Evolutionary conservation across 257 asterid genomes (phyloP).

Genomic region (Penstemon davidsonii): DNA sequence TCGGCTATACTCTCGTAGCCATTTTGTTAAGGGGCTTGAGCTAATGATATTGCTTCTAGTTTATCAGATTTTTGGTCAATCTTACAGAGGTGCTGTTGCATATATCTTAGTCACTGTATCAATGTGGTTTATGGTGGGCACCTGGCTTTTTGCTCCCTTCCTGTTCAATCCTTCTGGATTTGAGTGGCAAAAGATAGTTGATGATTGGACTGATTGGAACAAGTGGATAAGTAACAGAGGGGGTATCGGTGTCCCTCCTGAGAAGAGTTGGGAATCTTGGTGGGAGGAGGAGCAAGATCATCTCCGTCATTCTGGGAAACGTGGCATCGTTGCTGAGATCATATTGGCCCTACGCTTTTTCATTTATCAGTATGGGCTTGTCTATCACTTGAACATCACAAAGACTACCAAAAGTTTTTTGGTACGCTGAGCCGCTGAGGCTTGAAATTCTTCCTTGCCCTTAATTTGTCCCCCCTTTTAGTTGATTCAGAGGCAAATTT

Average conservation of each 20-base stretch:
- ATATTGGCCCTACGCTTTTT: slow-evolving; percentile 75
- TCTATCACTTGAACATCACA: slow-evolving; percentile 82
- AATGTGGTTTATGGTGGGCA: slow-evolving; percentile 98
- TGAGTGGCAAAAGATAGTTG: slow-evolving; percentile 99
- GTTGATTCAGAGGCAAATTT: slow-evolving; percentile 4
- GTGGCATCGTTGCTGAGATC: slow-evolving; percentile 81
- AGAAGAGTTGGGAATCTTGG: slow-evolving; percentile 99
- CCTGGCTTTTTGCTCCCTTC: slow-evolving; percentile 98
- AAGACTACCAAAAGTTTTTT: slow-evolving; percentile 52
- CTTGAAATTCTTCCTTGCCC: slow-evolving; percentile 10
- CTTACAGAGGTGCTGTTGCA: slow-evolving; percentile 68
- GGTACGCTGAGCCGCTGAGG: slow-evolving; percentile 51
- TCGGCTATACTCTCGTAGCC: slow-evolving; percentile 96
- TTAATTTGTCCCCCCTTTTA: slow-evolving; percentile 12
- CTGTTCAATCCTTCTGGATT: slow-evolving; percentile 98
- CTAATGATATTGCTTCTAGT: slow-evolving; percentile 80
- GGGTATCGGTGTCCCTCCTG: slow-evolving; percentile 96
- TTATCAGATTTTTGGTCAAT: slow-evolving; percentile 78
- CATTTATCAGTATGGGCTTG: slow-evolving; percentile 92
- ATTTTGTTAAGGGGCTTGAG: slow-evolving; percentile 93
- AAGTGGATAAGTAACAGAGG: slow-evolving; percentile 97
- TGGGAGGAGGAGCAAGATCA: slow-evolving; percentile 99
- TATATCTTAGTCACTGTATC: slow-evolving; percentile 81
- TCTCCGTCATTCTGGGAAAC: slow-evolving; percentile 87
- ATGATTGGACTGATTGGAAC: slow-evolving; percentile 98